These are phyloP conservation scores for Apiotrichum akiyoshidainum DNA, from an alignment of 1,284 basidiomycete species.

Conservation along the genomic window DNA sequence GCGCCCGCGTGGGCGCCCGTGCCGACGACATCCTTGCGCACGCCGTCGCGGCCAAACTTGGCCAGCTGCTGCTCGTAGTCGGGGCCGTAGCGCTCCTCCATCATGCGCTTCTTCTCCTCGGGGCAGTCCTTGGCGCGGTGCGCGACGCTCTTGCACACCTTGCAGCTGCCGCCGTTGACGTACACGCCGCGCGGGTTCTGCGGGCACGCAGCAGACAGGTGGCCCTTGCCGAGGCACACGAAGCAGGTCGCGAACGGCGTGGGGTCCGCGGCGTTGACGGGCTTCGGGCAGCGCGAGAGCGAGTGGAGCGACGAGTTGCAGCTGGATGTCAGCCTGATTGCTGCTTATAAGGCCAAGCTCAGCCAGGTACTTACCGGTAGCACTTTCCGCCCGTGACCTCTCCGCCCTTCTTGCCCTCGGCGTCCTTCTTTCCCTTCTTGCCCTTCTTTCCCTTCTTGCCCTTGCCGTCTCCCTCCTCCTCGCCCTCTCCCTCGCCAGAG, in stretches of 20 bases:
- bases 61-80: background rate
- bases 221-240: slow-evolving; percentile 75
- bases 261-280: slow-evolving; percentile 62
- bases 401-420: slow-evolving; percentile 23
- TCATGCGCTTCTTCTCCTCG: slow-evolving; percentile 7
- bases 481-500: slow-evolving; percentile 15
- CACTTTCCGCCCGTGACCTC: slow-evolving; percentile 64
- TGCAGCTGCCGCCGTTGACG: slow-evolving; percentile 85
- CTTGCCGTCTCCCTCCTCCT: slow-evolving; percentile 18
- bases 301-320: slow-evolving; percentile 79
- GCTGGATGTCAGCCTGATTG: slow-evolving; percentile 51
- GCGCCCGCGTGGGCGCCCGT: slow-evolving; percentile 59
- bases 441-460: slow-evolving; percentile 19
- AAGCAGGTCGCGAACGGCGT: slow-evolving; percentile 89
- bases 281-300: slow-evolving; percentile 70
- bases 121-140: slow-evolving; percentile 83
- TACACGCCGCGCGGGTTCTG: slow-evolving; percentile 82
- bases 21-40: slow-evolving; percentile 11
- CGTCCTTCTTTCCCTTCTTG: slow-evolving; percentile 18
- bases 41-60: background rate
- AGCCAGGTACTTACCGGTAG: slow-evolving; percentile 69
- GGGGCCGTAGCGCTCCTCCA: slow-evolving; percentile 15
- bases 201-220: slow-evolving; percentile 76
- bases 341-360: too few species aligned
- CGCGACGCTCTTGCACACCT: slow-evolving; percentile 75